Base-by-base conservation (phyloP, 352 stramenopile genomes). In the Halophytophthora batemanensis region DNA sequence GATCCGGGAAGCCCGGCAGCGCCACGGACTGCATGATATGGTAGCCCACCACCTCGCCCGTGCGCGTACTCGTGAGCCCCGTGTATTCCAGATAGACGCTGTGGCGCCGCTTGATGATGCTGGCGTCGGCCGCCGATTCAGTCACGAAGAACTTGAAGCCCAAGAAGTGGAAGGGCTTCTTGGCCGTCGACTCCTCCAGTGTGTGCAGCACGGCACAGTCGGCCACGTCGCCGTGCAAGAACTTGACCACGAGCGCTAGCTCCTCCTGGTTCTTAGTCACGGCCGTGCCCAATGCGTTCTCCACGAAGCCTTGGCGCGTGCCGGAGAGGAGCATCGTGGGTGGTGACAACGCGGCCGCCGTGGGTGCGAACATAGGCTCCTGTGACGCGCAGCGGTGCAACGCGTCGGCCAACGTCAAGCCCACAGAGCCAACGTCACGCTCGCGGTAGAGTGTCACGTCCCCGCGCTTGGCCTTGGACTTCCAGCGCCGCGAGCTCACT, bases 141-240 rank as follows among this genome's bases (percentile, higher is more conserved):
- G 62, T 77, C 18, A 77, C 66, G 42, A 77, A 64, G 64, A 59
- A 80, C 39, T 80, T 80, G 61, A 80, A 64, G 10, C 70, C 70
- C 13, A 80, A 49, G 56, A 80, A 80, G 25, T 71, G 66, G 43
- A 77, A 77, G 14, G 66, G 70, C 23, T 80, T 61, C 1, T 51
- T 45, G 1, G 58, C 33, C 11, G 56, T 75, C 13, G 69, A 66
- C 0, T 55, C 18, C 47, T 77, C 66, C 28, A 80, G 56, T 7
- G 69, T 47, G 41, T 61, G 41, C 8, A 80, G 43, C 45, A 80
- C 67, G 18, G 53, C 57, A 51, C 66, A 68, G 45, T 80, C 70
- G 8, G 64, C 66, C 18, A 71, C 56, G 29, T 67, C 51, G 10
- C 70, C 70, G 45, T 77, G 66, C 29, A 80, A 28, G 38, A 75